Conservation (phyloP, 768 basidiomycete species). For the Grammothele lineata region DNA sequence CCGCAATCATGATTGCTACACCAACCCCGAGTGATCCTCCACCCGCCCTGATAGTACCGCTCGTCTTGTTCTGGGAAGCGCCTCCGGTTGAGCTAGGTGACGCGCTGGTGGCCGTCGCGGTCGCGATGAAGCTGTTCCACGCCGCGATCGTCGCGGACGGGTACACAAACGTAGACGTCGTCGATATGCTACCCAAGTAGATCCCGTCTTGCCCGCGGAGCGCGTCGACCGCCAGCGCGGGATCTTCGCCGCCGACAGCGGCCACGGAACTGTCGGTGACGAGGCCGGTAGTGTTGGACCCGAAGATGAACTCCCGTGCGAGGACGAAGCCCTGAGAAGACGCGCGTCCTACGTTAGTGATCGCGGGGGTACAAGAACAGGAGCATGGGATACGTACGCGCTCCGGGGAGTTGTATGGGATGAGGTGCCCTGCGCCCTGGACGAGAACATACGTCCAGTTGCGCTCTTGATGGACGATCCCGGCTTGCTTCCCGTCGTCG, state of each 20-base stretch:
- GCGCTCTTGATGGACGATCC: slow-evolving; percentile 72
- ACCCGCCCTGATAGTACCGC: too few relatives aligned
- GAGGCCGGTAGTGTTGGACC: slow-evolving; percentile 54
- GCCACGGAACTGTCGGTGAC: slow-evolving; percentile 31
- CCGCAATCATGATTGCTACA: too few relatives aligned
- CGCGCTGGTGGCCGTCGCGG: too few relatives aligned
- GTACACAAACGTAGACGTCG: slow-evolving; percentile 19
- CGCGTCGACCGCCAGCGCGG: slow-evolving; percentile 39
- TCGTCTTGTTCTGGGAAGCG: too few relatives aligned
- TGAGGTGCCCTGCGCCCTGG: slow-evolving; percentile 36
- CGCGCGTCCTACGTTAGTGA: not conserved
- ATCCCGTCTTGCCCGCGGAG: slow-evolving; percentile 56
- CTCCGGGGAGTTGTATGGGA: slow-evolving; percentile 33
- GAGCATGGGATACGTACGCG: slow-evolving; percentile 47
- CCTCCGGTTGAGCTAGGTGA: too few relatives aligned
- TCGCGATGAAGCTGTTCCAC: slow-evolving; percentile 28
- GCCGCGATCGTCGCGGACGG: slow-evolving; percentile 29
- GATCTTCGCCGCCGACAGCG: slow-evolving; percentile 49
- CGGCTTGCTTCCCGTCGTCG: slow-evolving; percentile 54
- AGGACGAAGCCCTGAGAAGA: slow-evolving; percentile 57
- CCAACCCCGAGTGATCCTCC: too few relatives aligned
- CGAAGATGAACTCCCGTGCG: slow-evolving; percentile 63
- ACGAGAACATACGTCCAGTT: slow-evolving; percentile 45
- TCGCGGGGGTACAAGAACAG: not conserved
- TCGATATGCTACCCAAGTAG: slow-evolving; percentile 41